phyloP scores from a whole-genome alignment of 2,329 filamentous ascomycete genomes.

The Sporothrix curviconia region DNA sequence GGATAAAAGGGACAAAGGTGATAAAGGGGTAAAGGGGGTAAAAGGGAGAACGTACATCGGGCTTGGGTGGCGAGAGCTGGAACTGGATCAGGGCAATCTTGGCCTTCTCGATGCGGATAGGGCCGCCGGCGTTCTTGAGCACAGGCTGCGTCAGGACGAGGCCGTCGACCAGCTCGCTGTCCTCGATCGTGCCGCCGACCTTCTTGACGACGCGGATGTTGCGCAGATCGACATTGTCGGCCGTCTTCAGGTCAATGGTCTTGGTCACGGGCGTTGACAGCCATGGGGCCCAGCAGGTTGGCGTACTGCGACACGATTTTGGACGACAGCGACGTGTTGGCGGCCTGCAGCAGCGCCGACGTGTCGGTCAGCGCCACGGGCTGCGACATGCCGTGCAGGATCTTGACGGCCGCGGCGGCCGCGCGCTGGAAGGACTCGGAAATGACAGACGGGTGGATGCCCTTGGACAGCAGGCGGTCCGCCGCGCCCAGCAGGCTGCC shows the following conservation, averaged over 20 bases:
- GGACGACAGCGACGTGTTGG: constrained; percentile 92
- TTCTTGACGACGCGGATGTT: constrained; percentile 98
- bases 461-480: constrained; percentile 82
- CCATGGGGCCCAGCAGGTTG: constrained; percentile 92
- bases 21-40: too few relatives aligned
- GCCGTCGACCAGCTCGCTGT: constrained; percentile 94
- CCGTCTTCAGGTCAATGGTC: constrained; percentile 90
- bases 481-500: constrained; percentile 91
- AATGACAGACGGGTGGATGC: constrained; percentile 95
- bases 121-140: constrained; percentile 87
- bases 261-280: constrained; percentile 93
- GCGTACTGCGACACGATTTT: constrained; percentile 99
- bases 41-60: constrained; percentile 55
- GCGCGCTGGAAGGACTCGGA: constrained; percentile 96
- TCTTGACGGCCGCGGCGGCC: constrained; percentile 77
- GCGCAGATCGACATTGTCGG: constrained; percentile 91
- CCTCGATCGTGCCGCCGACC: constrained; percentile 94
- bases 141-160: constrained; percentile 87
- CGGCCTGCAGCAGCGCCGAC: constrained; percentile 85
- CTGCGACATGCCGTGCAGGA: constrained; percentile 92
- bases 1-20: not conserved
- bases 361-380: constrained; percentile 86
- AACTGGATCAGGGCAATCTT: constrained; percentile 96
- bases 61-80: constrained; percentile 95
- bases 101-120: constrained; percentile 92